Evolutionary conservation across 192 early-diverging fungal genomes (phyloP).

Genomic region (Gigaspora rosea): DNA sequence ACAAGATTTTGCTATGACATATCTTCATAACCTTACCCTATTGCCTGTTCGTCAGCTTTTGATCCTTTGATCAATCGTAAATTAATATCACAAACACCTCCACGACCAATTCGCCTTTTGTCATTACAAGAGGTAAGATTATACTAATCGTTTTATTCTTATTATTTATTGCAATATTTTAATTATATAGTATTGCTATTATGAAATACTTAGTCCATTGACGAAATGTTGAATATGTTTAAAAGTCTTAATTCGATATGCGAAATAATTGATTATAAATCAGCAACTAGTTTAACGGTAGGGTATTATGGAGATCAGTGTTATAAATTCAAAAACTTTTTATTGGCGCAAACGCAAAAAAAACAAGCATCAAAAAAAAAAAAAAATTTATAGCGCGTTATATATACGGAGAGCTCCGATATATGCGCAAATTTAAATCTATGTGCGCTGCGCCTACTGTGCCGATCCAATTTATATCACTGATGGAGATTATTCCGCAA

Average conservation of each 20-base stretch:
- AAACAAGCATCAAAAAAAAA: too few relatives aligned
- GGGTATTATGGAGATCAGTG: not conserved
- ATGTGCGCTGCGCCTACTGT: too few relatives aligned
- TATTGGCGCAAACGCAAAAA: too few relatives aligned
- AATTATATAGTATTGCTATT: not conserved
- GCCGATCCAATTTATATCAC: too few relatives aligned
- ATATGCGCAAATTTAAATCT: too few relatives aligned
- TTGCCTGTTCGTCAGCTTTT: slow-evolving; percentile 41
- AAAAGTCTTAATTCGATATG: slow-evolving; percentile 42
- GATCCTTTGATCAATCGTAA: slow-evolving; percentile 66
- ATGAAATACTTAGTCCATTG: slow-evolving; percentile 36
- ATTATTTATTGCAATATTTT: not conserved
- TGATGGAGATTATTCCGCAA: not conserved
- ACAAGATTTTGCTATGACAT: not conserved
- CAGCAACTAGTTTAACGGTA: slow-evolving; percentile 51
- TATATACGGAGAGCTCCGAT: too few relatives aligned
- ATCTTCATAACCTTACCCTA: not conserved
- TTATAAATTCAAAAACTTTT: too few relatives aligned
- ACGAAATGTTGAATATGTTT: slow-evolving; percentile 45
- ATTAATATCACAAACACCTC: slow-evolving; percentile 61
- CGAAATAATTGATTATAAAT: slow-evolving; percentile 44
- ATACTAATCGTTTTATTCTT: not conserved
- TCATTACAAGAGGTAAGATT: slow-evolving; percentile 48
- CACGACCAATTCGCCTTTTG: slow-evolving; percentile 55
- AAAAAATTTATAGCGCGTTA: too few relatives aligned